Percentiles rank a stretch among this genome's conserved stretches.
These are phyloP conservation scores for Raphanus hybrid DNA, from an alignment of 441 rosid genomes.

Conservation along the genomic window DNA sequence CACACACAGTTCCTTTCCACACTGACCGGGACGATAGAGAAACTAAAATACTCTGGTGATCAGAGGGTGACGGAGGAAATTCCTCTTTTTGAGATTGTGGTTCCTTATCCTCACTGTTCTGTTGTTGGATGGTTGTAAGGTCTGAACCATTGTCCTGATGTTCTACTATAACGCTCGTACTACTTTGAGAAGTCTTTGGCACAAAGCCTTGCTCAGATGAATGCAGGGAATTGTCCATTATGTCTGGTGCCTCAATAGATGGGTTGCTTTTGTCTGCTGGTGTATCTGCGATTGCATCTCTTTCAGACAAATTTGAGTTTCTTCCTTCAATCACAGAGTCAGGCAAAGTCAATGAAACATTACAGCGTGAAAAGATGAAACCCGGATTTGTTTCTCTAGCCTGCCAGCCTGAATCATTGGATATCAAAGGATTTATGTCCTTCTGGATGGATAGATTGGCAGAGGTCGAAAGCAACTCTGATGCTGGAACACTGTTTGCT, in stretches of 20 bases:
- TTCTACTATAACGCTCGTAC: constrained; percentile 37
- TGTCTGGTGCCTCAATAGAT: constrained; percentile 41
- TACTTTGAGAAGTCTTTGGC: constrained; percentile 43
- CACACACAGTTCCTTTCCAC: constrained; percentile 98
- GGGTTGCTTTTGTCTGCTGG: constrained; percentile 37
- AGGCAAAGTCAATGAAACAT: no score
- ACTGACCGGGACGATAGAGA: constrained; percentile 95
- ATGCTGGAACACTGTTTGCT: no score
- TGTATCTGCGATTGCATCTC: not conserved
- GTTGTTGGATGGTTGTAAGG: constrained; percentile 50
- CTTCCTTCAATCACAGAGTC: no score
- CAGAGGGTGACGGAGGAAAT: constrained; percentile 94
- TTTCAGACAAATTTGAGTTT: no score
- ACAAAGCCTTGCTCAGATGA: constrained; percentile 41
- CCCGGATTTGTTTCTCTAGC: no score
- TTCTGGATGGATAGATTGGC: no score
- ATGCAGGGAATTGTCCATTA: constrained; percentile 38
- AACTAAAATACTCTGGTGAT: constrained; percentile 97
- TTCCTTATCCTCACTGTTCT: constrained; percentile 53
- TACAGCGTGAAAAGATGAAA: no score
- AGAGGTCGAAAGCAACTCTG: no score
- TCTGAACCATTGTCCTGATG: constrained; percentile 46
- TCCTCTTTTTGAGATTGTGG: constrained; percentile 69
- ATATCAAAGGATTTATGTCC: no score
- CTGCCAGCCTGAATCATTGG: no score